Conservation (phyloP, 1,284 basidiomycete species). For the Austroboletus niveus region DNA sequence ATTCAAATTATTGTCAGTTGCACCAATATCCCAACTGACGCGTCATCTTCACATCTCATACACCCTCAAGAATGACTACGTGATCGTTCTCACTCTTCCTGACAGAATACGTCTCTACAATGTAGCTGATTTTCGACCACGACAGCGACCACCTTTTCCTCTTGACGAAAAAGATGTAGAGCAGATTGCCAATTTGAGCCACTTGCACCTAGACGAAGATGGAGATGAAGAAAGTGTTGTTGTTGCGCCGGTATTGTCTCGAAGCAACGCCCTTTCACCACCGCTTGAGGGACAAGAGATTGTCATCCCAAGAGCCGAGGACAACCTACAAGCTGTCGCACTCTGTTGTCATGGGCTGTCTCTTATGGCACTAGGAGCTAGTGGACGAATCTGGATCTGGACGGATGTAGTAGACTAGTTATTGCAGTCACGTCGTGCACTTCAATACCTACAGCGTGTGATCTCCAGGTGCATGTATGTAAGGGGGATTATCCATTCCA, state of each 20-base stretch:
- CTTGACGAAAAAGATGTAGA: constrained; percentile 17
- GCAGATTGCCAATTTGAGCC: constrained; percentile 13
- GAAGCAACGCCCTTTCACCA: constrained; percentile 19
- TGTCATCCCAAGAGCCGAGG: constrained; percentile 9
- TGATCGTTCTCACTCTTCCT: constrained; percentile 47
- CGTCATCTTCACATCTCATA: constrained; percentile 46
- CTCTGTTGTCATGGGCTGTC: constrained; percentile 44
- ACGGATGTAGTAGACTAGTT: constrained; percentile 17
- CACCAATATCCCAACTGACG: constrained; percentile 41
- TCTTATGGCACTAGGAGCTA: constrained; percentile 32
- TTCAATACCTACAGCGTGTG: neutral
- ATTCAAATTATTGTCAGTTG: constrained; percentile 57
- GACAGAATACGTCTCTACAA: constrained; percentile 47
- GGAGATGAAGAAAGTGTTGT: constrained; percentile 23
- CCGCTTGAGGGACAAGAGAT: constrained; percentile 20
- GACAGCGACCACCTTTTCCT: constrained; percentile 27
- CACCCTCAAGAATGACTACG: constrained; percentile 47
- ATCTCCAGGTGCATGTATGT: neutral
- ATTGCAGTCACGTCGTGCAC: neutral
- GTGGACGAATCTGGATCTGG: constrained; percentile 31
- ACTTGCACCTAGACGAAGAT: constrained; percentile 31
- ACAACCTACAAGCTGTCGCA: constrained; percentile 34
- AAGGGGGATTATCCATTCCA: neutral
- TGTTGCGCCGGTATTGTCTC: constrained; percentile 1
- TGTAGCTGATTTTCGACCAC: constrained; percentile 43